phyloP scores from a whole-genome alignment of 768 basidiomycete genomes.

The Xerocomus brunneocitrinus region DNA sequence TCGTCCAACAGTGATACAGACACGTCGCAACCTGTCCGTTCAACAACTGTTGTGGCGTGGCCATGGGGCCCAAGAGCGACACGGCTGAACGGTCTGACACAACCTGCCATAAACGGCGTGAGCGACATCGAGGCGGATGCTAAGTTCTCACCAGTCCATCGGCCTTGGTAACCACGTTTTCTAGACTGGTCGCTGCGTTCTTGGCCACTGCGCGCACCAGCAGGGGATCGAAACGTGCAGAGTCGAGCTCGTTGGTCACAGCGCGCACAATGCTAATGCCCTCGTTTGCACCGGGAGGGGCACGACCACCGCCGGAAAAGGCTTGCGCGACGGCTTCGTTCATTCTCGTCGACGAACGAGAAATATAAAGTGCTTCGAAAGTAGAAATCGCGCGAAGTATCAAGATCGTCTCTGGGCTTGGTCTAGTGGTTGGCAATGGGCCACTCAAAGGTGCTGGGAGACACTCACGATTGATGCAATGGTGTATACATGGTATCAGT shows the following conservation, averaged over 20 bases:
- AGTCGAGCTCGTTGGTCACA: conserved; percentile 75
- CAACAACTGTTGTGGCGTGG: conserved; percentile 70
- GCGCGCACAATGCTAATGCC: conserved; percentile 73
- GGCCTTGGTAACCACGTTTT: conserved; percentile 56
- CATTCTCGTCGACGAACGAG: conserved; percentile 76
- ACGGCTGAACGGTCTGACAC: conserved; percentile 69
- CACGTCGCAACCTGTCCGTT: conserved; percentile 80
- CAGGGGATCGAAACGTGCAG: conserved; percentile 63
- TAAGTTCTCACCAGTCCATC: conserved; percentile 60
- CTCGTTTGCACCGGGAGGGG: conserved; percentile 70
- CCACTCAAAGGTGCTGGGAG: not conserved
- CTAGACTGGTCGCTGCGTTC: conserved; percentile 62
- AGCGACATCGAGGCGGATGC: not conserved
- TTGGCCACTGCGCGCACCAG: conserved; percentile 77
- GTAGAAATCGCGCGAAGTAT: conserved; percentile 77
- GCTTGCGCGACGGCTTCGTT: conserved; percentile 78
- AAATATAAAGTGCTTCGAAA: conserved; percentile 86
- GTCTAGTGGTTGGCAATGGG: not conserved
- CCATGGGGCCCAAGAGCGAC: conserved; percentile 67
- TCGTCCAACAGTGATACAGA: conserved; percentile 35
- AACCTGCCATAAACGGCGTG: conserved; percentile 39
- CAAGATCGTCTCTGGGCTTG: conserved; percentile 87
- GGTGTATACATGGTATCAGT: conserved; percentile 91
- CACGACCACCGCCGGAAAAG: conserved; percentile 64
- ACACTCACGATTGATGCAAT: conserved; percentile 71